A percentile compares a stretch with the other conserved stretches of the same genome.
Evolutionary conservation across 108 stramenopile genomes (phyloP).

Genomic region (Bacterosira constricta): DNA sequence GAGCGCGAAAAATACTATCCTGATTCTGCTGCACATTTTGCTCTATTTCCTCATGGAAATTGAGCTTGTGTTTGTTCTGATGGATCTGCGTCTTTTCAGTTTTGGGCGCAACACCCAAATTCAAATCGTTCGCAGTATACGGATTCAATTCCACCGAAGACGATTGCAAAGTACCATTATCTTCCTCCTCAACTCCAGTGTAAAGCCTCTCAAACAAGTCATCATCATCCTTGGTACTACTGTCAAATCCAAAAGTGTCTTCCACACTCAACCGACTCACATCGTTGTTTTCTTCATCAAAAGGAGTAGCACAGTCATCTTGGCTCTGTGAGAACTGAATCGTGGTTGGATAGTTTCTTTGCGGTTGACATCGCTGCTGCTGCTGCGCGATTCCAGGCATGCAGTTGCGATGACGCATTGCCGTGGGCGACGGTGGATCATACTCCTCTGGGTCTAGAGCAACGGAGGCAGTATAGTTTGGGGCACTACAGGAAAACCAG

Average conservation of each 20-base stretch:
- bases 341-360: slow-evolving; percentile 7
- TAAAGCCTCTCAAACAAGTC: slow-evolving; percentile 1
- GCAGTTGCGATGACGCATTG: not conserved
- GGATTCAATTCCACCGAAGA: slow-evolving; percentile 22
- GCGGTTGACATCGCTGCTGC: not conserved
- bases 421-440: not conserved
- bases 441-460: not conserved
- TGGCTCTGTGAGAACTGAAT: slow-evolving; percentile 7
- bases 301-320: not conserved
- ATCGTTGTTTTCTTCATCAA: slow-evolving; percentile 10
- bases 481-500: not conserved
- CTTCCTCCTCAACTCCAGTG: slow-evolving; percentile 5
- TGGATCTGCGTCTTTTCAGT: not conserved
- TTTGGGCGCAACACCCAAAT: too few relatives aligned
- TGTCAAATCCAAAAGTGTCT: slow-evolving; percentile 14
- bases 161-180: slow-evolving; percentile 6
- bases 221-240: slow-evolving; percentile 11
- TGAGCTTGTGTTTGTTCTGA: not conserved
- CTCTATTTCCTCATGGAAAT: not conserved
- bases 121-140: slow-evolving; percentile 5
- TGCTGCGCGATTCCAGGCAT: not conserved
- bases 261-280: slow-evolving; percentile 2
- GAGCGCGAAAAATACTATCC: not conserved
- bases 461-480: too few relatives aligned
- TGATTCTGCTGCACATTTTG: not conserved